A percentile compares a stretch with the other conserved stretches of the same genome.
Evolutionary conservation across 768 basidiomycete species (phyloP).

Genomic region (Podaxis sp.): DNA sequence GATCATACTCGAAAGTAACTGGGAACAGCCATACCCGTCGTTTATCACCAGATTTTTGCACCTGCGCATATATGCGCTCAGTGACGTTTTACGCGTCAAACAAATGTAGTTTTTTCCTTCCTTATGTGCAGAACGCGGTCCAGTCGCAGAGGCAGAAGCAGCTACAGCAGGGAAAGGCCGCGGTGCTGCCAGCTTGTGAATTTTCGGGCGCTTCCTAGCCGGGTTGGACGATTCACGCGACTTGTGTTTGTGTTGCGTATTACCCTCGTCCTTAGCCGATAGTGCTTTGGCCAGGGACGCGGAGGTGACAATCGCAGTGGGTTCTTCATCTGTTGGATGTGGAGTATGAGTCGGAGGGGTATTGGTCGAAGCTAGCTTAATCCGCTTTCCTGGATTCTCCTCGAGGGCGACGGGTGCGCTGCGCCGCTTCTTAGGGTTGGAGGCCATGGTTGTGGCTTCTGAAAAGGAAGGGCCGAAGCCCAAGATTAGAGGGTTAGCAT

Average conservation of each 20-base stretch:
- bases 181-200: conserved; percentile 66
- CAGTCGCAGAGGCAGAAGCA: conserved; percentile 70
- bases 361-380: background rate
- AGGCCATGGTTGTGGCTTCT: background rate
- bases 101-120: conserved; percentile 83
- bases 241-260: background rate
- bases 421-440: conserved; percentile 2
- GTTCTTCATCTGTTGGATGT: background rate
- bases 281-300: background rate
- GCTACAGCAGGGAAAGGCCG: conserved; percentile 78
- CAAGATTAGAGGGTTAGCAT: background rate
- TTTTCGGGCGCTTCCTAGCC: conserved; percentile 24
- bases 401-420: background rate
- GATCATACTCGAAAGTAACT: background rate
- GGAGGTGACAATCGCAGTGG: too few species aligned
- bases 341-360: background rate
- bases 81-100: conserved; percentile 67
- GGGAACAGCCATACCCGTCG: conserved; percentile 51
- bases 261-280: background rate
- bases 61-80: conserved; percentile 71
- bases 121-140: conserved; percentile 71
- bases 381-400: conserved; percentile 3
- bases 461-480: background rate
- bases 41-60: conserved; percentile 71
- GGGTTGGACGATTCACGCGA: conserved; percentile 3